Evolutionary conservation across 2,329 filamentous ascomycete genomes (phyloP).

Genomic region (Fusarium sp.): DNA sequence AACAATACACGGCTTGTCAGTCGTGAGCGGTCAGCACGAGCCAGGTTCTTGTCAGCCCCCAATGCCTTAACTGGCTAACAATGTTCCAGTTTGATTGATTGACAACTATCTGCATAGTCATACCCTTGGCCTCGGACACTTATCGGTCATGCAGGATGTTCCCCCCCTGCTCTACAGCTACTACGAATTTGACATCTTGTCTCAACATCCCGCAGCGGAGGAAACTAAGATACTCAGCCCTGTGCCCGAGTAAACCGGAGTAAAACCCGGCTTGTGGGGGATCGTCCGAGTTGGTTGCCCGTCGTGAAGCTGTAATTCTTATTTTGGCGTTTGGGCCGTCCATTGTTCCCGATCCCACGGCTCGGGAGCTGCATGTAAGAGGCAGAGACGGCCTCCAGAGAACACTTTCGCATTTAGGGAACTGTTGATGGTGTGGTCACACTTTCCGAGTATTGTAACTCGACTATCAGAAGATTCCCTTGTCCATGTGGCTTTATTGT

Average conservation of each 20-base stretch:
- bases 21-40: slow-evolving; percentile 14
- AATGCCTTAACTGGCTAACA: neutral
- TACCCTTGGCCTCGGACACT: no score
- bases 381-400: slow-evolving; percentile 25
- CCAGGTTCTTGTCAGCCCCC: slow-evolving; percentile 20
- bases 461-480: neutral
- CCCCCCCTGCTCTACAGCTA: slow-evolving; percentile 2
- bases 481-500: slow-evolving; percentile 20
- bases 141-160: slow-evolving; percentile 14
- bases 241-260: slow-evolving; percentile 8
- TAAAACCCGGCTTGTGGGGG: slow-evolving; percentile 9
- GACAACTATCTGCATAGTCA: neutral
- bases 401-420: slow-evolving; percentile 1
- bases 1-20: slow-evolving; percentile 2
- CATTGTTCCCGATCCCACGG: slow-evolving; percentile 35
- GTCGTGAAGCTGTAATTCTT: slow-evolving; percentile 6
- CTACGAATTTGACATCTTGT: slow-evolving; percentile 9
- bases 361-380: slow-evolving; percentile 33
- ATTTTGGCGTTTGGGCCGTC: slow-evolving; percentile 29
- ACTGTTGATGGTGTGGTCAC: slow-evolving; percentile 19
- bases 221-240: slow-evolving; percentile 25
- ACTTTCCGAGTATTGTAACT: neutral
- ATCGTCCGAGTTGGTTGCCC: slow-evolving; percentile 27
- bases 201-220: slow-evolving; percentile 6
- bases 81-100: neutral